Conservation (phyloP, 2,329 filamentous ascomycete genomes). For the Orbilia blumenaviensis region DNA sequence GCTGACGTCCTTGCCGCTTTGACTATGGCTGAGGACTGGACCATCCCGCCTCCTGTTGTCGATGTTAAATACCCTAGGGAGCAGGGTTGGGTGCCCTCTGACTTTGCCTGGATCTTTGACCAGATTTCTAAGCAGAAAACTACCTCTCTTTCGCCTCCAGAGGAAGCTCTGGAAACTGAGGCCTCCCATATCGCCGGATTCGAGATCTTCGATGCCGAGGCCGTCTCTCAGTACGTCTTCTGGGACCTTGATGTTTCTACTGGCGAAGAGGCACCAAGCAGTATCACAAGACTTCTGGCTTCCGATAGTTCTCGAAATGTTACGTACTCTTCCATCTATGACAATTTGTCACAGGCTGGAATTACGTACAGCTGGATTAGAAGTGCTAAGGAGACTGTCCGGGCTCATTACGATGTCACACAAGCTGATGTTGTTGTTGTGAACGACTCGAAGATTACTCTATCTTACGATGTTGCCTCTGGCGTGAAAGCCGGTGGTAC, state of each 20-base stretch:
- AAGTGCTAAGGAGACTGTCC: constrained; percentile 80
- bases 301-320: constrained; percentile 71
- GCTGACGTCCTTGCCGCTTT: constrained; percentile 88
- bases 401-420: constrained; percentile 82
- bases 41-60: constrained; percentile 71
- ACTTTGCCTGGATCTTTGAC: constrained; percentile 65
- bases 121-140: constrained; percentile 63
- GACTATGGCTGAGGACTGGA: constrained; percentile 77
- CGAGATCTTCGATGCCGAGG: constrained; percentile 59
- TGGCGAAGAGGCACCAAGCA: constrained; percentile 71
- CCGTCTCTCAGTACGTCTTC: constrained; percentile 76
- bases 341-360: constrained; percentile 77
- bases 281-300: constrained; percentile 69
- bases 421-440: constrained; percentile 82
- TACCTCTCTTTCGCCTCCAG: constrained; percentile 58
- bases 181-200: constrained; percentile 64
- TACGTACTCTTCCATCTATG: constrained; percentile 68
- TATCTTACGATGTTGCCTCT: constrained; percentile 77
- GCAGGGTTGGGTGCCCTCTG: constrained; percentile 69
- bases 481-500: constrained; percentile 75
- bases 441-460: constrained; percentile 80
- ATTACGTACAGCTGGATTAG: constrained; percentile 79
- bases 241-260: constrained; percentile 86
- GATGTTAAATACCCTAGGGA: constrained; percentile 91
- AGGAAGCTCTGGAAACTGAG: constrained; percentile 65